Percentiles rank a stretch among this genome's conserved stretches.
phyloP scores from a whole-genome alignment of 23 red algal species.

The Chondrus crispus region DNA sequence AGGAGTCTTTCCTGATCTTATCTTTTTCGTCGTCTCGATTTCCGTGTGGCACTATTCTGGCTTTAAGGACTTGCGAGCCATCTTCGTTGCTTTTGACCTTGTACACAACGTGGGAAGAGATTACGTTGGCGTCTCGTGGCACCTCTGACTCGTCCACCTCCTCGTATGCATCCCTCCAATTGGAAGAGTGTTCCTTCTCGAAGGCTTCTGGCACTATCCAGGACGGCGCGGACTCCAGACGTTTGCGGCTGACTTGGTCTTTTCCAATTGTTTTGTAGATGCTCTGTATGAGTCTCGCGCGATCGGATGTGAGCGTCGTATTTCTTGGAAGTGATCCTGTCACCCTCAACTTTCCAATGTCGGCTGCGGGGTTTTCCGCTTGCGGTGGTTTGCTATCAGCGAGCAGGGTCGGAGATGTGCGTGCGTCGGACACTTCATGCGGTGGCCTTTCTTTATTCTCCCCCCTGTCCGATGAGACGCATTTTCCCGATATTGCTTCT shows the following conservation, averaged over 20 bases:
- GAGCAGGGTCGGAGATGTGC: no score
- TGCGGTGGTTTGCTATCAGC: no score
- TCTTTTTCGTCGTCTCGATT: slow-evolving; percentile 31
- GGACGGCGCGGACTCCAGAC: neutral
- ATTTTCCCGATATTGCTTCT: no score
- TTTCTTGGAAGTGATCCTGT: no score
- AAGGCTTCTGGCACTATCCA: slow-evolving; percentile 27
- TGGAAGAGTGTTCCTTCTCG: slow-evolving; percentile 1
- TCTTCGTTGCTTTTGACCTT: slow-evolving; percentile 37
- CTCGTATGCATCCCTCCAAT: slow-evolving; percentile 2
- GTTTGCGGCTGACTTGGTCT: neutral
- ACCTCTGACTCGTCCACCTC: neutral
- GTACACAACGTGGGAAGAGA: slow-evolving; percentile 19
- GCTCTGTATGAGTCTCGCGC: neutral
- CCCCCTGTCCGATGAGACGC: no score
- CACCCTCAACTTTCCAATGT: no score
- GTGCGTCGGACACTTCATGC: no score
- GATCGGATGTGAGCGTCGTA: no score
- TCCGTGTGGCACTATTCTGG: neutral
- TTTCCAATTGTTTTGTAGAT: slow-evolving; percentile 8
- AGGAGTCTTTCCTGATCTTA: slow-evolving; percentile 31
- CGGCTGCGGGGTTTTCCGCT: no score
- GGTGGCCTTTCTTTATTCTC: no score
- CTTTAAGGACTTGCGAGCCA: neutral
- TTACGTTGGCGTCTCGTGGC: slow-evolving; percentile 16